Evolutionary conservation across 371 early-diverging fungal species (phyloP), one percentile per base, ranked within the genome.

Genomic region (Cokeromyces recurvatus): DNA sequence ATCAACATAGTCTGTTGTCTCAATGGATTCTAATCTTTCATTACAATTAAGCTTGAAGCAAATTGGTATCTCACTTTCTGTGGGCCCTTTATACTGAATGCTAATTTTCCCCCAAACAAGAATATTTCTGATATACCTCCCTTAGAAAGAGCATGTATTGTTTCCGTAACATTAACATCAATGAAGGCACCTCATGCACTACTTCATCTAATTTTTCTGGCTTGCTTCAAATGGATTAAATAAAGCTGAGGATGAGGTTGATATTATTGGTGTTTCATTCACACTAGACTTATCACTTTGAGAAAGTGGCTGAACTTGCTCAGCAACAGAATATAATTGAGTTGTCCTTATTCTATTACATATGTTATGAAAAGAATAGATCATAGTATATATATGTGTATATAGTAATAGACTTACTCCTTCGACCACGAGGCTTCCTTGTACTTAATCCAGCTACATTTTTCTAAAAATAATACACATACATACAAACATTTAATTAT

Each of bases 71-170:
- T 51, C 45, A 11, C 49, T 42, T 12, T 57, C 56, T 1, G 40
- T 24, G 1, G 59, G 70, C 37, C 66, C 77, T 29, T 46, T 47
- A 37, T 60, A 71, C 5, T 46, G 43, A 46, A 78, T 39, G 25
- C 71, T 62, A 25, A 77, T 57, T 41, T 77, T 77, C 15, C 82
- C 82, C 35, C 59, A 61, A 17, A 78, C 61, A 36, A 63, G 57
- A 15, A 74, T 54, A 46, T 59, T 64, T 56, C 64, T 2, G 66
- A 48, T 25, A 71, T 50, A 2, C 82, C 82, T 1, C 53, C 53
- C 16, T 64, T 68, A 4, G 70, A 51, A 16, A 68, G 49, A 0
- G 58, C 68, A 53, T 77, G 71, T 1, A 81, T 49, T 23, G 62
- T 72, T 38, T 81, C 82, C 0, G 43, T 59, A 4, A 68, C 71